Conservation (phyloP, 208 protist genomes). For the Trypanosomatidae sp. region DNA sequence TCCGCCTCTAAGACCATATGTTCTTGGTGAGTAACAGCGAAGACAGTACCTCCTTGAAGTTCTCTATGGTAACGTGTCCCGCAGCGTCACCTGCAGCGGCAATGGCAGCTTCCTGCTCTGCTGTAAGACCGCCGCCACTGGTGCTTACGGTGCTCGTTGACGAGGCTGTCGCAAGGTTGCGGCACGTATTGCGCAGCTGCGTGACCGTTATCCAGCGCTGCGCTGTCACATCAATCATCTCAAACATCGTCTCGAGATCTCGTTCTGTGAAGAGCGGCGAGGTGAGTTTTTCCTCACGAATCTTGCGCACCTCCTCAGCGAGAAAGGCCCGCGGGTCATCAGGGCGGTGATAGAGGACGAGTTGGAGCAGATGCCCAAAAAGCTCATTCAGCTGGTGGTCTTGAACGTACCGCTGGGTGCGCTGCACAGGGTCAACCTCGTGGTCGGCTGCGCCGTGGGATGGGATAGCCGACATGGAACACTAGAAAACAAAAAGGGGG, state of each 20-base stretch:
- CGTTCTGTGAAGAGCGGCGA: conserved; percentile 83
- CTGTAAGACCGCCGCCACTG: conserved; percentile 25
- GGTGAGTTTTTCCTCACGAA: conserved; percentile 58
- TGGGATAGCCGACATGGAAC: conserved; percentile 14
- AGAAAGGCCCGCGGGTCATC: conserved; percentile 83
- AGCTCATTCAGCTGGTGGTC: conserved; percentile 83
- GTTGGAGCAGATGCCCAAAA: conserved; percentile 86
- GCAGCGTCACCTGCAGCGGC: conserved; percentile 62
- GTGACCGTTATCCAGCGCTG: conserved; percentile 81
- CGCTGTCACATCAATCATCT: conserved; percentile 89
- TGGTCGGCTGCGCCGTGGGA: conserved; percentile 6
- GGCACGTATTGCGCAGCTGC: conserved; percentile 87
- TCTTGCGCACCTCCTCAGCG: conserved; percentile 63
- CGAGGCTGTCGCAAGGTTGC: conserved; percentile 71
- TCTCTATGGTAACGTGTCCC: conserved; percentile 72
- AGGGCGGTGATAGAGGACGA: conserved; percentile 82
- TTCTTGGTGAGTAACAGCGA: conserved; percentile 68
- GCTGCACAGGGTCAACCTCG: conserved; percentile 27
- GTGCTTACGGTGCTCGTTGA: neutral
- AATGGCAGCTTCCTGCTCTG: conserved; percentile 64
- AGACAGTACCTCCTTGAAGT: conserved; percentile 83
- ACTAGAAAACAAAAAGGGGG: neutral
- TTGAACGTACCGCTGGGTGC: conserved; percentile 71
- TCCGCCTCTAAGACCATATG: conserved; percentile 41
- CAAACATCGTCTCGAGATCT: conserved; percentile 92